Evolutionary conservation across 805 yeast genomes (phyloP).

Genomic region (Hanseniaspora taiwanica): DNA sequence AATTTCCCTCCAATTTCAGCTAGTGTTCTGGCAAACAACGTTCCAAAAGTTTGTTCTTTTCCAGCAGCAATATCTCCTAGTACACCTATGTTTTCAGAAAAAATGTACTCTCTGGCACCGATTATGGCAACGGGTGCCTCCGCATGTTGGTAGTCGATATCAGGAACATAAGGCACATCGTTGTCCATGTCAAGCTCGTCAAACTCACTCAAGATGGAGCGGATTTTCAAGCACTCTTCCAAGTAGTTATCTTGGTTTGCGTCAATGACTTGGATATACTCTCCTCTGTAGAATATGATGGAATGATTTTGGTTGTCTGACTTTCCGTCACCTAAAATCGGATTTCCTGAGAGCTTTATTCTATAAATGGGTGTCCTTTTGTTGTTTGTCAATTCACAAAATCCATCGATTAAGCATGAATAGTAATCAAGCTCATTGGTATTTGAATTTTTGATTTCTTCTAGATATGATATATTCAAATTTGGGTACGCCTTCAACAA

Average conservation of each 20-base stretch:
- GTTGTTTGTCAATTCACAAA: conserved; percentile 36
- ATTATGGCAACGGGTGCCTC: conserved; percentile 69
- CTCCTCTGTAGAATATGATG: conserved; percentile 80
- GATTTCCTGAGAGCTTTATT: conserved; percentile 80
- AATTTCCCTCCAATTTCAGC: conserved; percentile 91
- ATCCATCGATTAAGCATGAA: conserved; percentile 59
- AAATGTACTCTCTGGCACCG: conserved; percentile 91
- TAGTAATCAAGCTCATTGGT: conserved; percentile 27
- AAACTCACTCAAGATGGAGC: conserved; percentile 80
- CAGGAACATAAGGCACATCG: conserved; percentile 48
- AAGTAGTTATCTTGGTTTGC: conserved; percentile 93
- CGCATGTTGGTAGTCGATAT: conserved; percentile 29
- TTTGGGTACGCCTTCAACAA: conserved; percentile 65
- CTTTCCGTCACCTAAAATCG: conserved; percentile 92
- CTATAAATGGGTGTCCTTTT: conserved; percentile 49
- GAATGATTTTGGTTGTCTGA: conserved; percentile 91
- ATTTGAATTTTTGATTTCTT: conserved; percentile 25
- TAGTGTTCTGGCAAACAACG: conserved; percentile 82
- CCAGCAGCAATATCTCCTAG: conserved; percentile 96
- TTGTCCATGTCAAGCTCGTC: conserved; percentile 56
- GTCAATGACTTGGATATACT: conserved; percentile 87
- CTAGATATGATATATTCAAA: conserved; percentile 40
- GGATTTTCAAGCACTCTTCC: conserved; percentile 85
- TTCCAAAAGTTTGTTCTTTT: conserved; percentile 93
- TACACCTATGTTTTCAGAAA: conserved; percentile 85